A percentile compares a stretch with the other conserved stretches of the same genome.
phyloP scores from a whole-genome alignment of 495 filamentous ascomycete species.

The Bryoglossum gracile region DNA sequence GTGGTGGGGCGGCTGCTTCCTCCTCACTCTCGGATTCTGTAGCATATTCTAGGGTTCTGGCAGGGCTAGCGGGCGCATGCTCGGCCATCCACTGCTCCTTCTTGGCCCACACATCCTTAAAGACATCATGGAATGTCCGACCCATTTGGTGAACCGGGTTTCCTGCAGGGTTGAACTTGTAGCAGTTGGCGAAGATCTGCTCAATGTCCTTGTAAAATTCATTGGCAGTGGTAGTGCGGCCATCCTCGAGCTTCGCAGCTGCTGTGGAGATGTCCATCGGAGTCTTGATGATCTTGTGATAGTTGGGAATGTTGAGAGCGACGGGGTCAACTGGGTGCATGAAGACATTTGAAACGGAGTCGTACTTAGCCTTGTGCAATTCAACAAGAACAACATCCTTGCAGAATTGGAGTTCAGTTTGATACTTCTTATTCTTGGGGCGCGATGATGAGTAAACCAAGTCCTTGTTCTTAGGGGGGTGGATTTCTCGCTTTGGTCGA shows the following conservation, averaged over 20 bases:
- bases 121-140: slow-evolving; percentile 60
- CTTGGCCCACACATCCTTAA: slow-evolving; percentile 62
- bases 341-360: slow-evolving; percentile 59
- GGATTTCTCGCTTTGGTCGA: slow-evolving; percentile 88
- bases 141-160: slow-evolving; percentile 67
- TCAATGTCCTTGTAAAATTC: slow-evolving; percentile 81
- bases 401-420: slow-evolving; percentile 84
- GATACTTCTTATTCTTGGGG: slow-evolving; percentile 86
- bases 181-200: slow-evolving; percentile 83
- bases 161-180: slow-evolving; percentile 77
- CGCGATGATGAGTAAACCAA: slow-evolving; percentile 71
- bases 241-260: slow-evolving; percentile 62
- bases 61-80: slow-evolving; percentile 50
- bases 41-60: slow-evolving; percentile 59
- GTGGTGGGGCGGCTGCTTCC: slow-evolving; percentile 18
- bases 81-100: slow-evolving; percentile 71
- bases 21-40: slow-evolving; percentile 56
- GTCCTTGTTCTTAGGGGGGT: slow-evolving; percentile 81
- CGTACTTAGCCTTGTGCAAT: slow-evolving; percentile 67
- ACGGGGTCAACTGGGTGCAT: slow-evolving; percentile 83
- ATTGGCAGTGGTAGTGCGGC: slow-evolving; percentile 74
- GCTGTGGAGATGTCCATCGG: slow-evolving; percentile 91
- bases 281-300: slow-evolving; percentile 88
- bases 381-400: slow-evolving; percentile 74
- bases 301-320: slow-evolving; percentile 86